Evolutionary conservation across 352 stramenopile genomes (phyloP).

Genomic region (Globisporangium mamillatum): DNA sequence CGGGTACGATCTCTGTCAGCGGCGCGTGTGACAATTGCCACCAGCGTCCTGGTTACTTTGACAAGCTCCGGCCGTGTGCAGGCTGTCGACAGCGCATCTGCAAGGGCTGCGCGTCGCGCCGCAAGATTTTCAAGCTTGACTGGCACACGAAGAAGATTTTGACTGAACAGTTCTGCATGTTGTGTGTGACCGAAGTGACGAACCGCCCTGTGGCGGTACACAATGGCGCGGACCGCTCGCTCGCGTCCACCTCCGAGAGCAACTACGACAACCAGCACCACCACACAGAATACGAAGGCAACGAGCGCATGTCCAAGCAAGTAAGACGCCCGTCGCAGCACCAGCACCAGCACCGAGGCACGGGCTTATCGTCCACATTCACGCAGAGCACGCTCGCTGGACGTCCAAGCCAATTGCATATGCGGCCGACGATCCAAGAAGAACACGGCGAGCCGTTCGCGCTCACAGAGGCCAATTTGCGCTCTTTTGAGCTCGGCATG

Average conservation of each 20-base stretch:
- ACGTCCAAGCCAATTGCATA: background rate
- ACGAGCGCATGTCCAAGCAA: constrained; percentile 14
- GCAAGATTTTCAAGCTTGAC: constrained; percentile 21
- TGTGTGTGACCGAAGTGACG: constrained; percentile 18
- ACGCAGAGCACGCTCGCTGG: constrained; percentile 10
- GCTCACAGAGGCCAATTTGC: constrained; percentile 19
- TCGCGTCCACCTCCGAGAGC: constrained; percentile 6
- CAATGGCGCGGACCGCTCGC: constrained; percentile 1
- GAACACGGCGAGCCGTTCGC: constrained; percentile 8
- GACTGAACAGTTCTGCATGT: constrained; percentile 16
- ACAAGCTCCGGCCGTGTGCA: constrained; percentile 28
- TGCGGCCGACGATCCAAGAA: constrained; percentile 9
- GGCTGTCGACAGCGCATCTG: constrained; percentile 44
- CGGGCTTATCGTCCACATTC: constrained; percentile 14
- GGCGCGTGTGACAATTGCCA: constrained; percentile 32
- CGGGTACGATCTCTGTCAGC: constrained; percentile 8
- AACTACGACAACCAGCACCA: constrained; percentile 13
- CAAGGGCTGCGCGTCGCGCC: constrained; percentile 26
- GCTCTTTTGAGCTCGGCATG: constrained; percentile 16
- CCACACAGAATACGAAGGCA: constrained; percentile 15
- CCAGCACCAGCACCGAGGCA: background rate
- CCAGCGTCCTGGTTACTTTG: constrained; percentile 24
- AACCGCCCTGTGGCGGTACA: constrained; percentile 6
- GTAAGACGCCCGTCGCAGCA: background rate
- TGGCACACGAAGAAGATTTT: constrained; percentile 13